Percentiles rank a stretch among this genome's conserved stretches.
These are phyloP conservation scores for Conringia planisiliqua DNA, from an alignment of 345 rosid genomes.

Conservation along the genomic window DNA sequence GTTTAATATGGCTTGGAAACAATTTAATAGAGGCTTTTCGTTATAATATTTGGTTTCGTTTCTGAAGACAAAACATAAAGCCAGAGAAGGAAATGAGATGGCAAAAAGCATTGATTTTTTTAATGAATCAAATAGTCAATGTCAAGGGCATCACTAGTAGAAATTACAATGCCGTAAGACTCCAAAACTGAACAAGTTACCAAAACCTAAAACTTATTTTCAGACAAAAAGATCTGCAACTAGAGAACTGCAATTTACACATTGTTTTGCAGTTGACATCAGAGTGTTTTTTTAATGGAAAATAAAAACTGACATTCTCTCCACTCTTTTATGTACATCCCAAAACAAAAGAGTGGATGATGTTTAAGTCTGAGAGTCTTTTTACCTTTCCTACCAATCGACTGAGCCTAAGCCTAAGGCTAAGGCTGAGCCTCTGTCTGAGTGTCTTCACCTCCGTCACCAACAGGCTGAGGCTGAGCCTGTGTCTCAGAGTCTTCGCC, in stretches of 20 bases:
- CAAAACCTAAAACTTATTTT: constrained; percentile 4
- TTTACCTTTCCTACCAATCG: not conserved
- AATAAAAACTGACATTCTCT: not conserved
- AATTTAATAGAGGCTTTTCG: no score
- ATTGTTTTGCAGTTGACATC: constrained; percentile 24
- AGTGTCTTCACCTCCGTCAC: not conserved
- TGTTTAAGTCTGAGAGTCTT: not conserved
- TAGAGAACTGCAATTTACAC: constrained; percentile 25
- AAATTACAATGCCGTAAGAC: not conserved
- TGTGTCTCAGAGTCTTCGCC: not conserved
- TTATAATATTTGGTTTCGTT: no score
- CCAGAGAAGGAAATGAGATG: not conserved
- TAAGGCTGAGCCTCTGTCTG: not conserved
- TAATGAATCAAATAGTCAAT: not conserved
- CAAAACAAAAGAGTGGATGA: constrained; percentile 26
- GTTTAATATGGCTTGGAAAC: not conserved
- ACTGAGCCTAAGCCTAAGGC: not conserved
- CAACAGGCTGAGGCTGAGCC: not conserved
- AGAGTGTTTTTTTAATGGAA: not conserved
- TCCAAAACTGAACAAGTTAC: not conserved
- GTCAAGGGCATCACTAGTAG: constrained; percentile 16
- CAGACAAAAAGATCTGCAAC: not conserved
- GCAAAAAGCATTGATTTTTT: constrained; percentile 8
- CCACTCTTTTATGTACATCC: constrained; percentile 31
- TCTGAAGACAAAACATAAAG: no score